phyloP scores from a whole-genome alignment of 1,284 basidiomycete species.

The Trametes sp. region DNA sequence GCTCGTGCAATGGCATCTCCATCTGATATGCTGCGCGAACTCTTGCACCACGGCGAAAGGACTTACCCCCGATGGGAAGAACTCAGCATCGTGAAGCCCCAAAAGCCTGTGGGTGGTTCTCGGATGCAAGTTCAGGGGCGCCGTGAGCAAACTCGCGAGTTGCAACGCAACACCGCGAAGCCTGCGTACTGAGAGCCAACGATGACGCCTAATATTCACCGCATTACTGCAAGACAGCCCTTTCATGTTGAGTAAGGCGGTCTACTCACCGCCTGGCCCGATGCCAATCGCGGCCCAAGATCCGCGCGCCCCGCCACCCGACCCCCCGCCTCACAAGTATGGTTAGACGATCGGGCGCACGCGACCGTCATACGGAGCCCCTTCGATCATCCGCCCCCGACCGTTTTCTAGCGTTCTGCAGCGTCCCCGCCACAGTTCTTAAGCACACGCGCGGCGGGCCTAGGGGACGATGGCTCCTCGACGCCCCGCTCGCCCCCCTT shows the following conservation, averaged over 20 bases:
- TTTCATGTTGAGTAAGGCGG: neutral
- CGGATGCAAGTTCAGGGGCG: too few relatives aligned
- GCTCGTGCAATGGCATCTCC: constrained; percentile 12
- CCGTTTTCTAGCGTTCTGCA: constrained; percentile 5
- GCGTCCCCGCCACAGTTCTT: neutral
- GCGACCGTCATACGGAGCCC: neutral
- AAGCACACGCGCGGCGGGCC: constrained; percentile 4
- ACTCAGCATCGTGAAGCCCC: neutral
- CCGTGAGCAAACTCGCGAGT: too few relatives aligned
- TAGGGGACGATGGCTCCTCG: constrained; percentile 16
- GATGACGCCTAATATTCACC: too few relatives aligned
- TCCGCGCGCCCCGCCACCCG: neutral
- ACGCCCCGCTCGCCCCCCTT: constrained; percentile 7
- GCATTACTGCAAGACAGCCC: neutral
- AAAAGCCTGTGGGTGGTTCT: too few relatives aligned
- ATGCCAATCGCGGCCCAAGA: constrained; percentile 3
- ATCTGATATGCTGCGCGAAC: too few relatives aligned
- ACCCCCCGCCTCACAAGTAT: neutral
- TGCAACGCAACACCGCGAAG: too few relatives aligned
- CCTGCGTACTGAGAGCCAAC: neutral
- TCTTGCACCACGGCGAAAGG: too few relatives aligned
- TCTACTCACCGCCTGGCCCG: constrained; percentile 3
- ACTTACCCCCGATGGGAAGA: too few relatives aligned
- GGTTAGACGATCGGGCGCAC: constrained; percentile 12
- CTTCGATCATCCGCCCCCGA: constrained; percentile 10